Evolutionary conservation across 805 yeast species (phyloP).

Genomic region (Jamesozyma hellenica): DNA sequence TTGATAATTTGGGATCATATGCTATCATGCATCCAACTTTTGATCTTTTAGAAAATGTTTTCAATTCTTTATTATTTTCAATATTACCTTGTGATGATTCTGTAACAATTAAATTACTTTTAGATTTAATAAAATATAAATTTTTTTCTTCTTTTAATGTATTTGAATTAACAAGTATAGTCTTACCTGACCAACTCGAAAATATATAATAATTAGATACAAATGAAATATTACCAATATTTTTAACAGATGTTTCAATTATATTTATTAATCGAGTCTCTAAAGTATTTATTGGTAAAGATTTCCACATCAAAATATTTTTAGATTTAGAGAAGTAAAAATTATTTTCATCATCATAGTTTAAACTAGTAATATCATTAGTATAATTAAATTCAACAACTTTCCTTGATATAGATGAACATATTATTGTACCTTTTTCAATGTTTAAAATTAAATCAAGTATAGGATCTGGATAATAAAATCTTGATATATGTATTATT

Average conservation of each 20-base stretch:
- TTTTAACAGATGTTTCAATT: background rate
- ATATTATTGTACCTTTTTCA: conserved; percentile 7
- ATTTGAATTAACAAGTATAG: conserved; percentile 7
- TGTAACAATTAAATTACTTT: conserved; percentile 15
- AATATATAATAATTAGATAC: conserved; percentile 6
- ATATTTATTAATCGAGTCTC: background rate
- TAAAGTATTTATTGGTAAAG: background rate
- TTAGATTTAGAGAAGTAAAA: background rate
- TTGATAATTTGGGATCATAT: conserved; percentile 1
- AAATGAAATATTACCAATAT: conserved; percentile 12
- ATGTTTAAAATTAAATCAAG: conserved; percentile 10
- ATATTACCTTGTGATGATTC: conserved; percentile 22
- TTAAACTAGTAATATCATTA: background rate
- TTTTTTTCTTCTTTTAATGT: background rate
- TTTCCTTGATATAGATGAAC: conserved; percentile 12
- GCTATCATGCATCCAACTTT: conserved; percentile 5
- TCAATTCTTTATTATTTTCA: conserved; percentile 1
- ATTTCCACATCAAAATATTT: background rate
- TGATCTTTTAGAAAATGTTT: background rate
- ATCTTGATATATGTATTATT: conserved; percentile 1
- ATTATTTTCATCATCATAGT: background rate
- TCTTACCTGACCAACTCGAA: conserved; percentile 20
- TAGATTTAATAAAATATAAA: conserved; percentile 9
- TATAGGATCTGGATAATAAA: conserved; percentile 25
- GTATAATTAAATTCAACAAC: background rate